A percentile compares a stretch with the other conserved stretches of the same genome.
Conservation (phyloP, 2,329 filamentous ascomycete genomes). For the Stromatinia cepivora region DNA sequence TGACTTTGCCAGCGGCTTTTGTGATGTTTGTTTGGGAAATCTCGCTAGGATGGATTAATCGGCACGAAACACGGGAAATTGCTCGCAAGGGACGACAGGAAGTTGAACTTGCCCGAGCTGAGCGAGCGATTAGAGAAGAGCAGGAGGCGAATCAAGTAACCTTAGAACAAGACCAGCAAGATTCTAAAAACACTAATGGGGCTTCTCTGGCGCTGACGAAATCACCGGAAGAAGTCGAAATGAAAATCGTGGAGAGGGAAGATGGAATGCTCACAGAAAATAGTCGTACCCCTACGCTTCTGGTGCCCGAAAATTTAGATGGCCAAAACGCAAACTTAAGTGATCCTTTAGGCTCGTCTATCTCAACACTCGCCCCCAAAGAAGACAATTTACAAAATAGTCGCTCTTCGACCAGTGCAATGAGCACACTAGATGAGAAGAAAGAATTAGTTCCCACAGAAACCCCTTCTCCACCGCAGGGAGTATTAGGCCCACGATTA, state of each 20-base stretch:
- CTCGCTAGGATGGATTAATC: conserved; percentile 60
- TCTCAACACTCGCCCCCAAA: not conserved
- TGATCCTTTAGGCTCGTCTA: not conserved
- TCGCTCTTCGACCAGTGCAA: conserved; percentile 22
- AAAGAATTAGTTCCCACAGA: conserved; percentile 20
- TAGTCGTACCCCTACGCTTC: not conserved
- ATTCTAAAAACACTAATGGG: not conserved
- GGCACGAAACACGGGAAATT: conserved; percentile 62
- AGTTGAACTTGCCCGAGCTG: conserved; percentile 47
- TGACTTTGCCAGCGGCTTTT: conserved; percentile 67
- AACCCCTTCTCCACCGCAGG: not conserved
- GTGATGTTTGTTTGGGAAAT: conserved; percentile 71
- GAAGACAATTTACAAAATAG: conserved; percentile 25
- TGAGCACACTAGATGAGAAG: conserved; percentile 29
- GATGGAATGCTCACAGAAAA: not conserved
- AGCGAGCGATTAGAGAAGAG: conserved; percentile 42
- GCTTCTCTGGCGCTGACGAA: not conserved
- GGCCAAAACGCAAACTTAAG: not conserved
- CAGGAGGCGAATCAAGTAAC: conserved; percentile 29
- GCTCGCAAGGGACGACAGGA: conserved; percentile 56
- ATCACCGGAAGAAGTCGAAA: conserved; percentile 13
- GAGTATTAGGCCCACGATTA: not conserved
- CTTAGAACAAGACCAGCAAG: conserved; percentile 22
- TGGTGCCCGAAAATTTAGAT: not conserved
- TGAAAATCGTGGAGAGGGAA: not conserved